Conservation (phyloP, 2,329 filamentous ascomycete genomes). For the Cladosporium oxysporum region DNA sequence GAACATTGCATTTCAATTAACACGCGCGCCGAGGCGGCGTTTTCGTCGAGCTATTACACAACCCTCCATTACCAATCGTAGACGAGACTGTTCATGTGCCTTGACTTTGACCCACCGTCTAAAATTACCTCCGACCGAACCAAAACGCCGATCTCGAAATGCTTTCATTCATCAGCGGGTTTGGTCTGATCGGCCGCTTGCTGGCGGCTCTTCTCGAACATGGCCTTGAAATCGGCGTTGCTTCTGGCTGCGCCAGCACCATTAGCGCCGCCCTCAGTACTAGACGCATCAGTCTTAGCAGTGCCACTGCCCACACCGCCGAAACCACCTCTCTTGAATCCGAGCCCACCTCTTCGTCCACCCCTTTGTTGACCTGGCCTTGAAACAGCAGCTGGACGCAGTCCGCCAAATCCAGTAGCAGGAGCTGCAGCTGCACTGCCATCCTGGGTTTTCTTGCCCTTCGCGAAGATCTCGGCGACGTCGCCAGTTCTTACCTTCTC, state of each 20-base stretch:
- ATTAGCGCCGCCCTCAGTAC: conserved; percentile 26
- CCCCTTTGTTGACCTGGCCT: conserved; percentile 50
- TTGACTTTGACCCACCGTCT: background rate
- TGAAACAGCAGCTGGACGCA: conserved; percentile 37
- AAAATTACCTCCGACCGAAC: background rate
- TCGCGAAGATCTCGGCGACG: conserved; percentile 52
- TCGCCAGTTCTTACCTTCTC: conserved; percentile 49
- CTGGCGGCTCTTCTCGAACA: conserved; percentile 46
- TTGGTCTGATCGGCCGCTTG: background rate
- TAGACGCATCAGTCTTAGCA: conserved; percentile 3
- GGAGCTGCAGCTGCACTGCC: conserved; percentile 36
- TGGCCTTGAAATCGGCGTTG: conserved; percentile 59
- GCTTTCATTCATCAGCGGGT: background rate
- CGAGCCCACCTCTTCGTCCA: conserved; percentile 50
- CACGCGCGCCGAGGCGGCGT: background rate
- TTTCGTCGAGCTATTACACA: background rate
- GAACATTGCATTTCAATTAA: background rate
- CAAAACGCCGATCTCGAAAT: background rate
- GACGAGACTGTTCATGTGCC: background rate
- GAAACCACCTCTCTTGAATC: conserved; percentile 47
- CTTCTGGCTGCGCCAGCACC: conserved; percentile 49
- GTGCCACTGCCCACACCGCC: conserved; percentile 27
- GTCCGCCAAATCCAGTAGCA: conserved; percentile 28
- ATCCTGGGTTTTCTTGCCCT: conserved; percentile 45
- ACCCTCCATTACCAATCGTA: background rate